Evolutionary conservation across 371 early-diverging fungal genomes (phyloP), one percentile per base, ranked within the genome.

Genomic region (Actinomortierella ambigua): DNA sequence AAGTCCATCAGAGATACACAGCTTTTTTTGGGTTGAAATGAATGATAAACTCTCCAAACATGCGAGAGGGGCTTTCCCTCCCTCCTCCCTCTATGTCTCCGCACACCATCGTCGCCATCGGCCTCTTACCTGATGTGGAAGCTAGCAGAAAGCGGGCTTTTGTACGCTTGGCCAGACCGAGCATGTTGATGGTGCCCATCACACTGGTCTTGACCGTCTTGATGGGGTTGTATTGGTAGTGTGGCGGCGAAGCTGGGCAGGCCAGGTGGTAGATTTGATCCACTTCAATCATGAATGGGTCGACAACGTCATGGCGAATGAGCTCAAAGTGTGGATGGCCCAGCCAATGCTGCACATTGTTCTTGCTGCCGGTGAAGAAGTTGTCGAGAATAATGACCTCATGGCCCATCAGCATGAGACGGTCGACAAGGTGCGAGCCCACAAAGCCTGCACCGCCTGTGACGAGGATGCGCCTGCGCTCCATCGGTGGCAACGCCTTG

Each of bases 371-470:
- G 7, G 95, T 95, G 69, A 91, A 93, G 58, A 93, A 92, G 80
- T 95, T 94, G 71, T 95, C 95, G 18, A 93, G 59, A 8, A 90
- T 91, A 77, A 90, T 89, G 26, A 95, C 95, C 53, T 89, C 86
- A 59, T 94, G 91, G 1, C 94, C 95, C 91, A 93, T 91, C 50
- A 88, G 65, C 93, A 95, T 92, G 46, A 95, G 77, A 26, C 93
- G 79, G 63, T 93, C 93, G 0, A 94, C 94, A 6, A 94, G 76
- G 71, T 95, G 93, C 13, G 90, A 89, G 3, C 95, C 95, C 1
- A 95, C 93, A 79, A 94, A 95, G 3, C 95, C 95, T 17, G 95
- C 93, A 8, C 95, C 95, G 5, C 95, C 95, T 1, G 94, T 95
- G 17, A 95, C 94, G 29, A 95, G 81, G 28, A 94, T 90, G 15